Evolutionary conservation across 2,329 filamentous ascomycete genomes (phyloP), one percentile per base, ranked within the genome.

Genomic region (Fusarium goolgardi): DNA sequence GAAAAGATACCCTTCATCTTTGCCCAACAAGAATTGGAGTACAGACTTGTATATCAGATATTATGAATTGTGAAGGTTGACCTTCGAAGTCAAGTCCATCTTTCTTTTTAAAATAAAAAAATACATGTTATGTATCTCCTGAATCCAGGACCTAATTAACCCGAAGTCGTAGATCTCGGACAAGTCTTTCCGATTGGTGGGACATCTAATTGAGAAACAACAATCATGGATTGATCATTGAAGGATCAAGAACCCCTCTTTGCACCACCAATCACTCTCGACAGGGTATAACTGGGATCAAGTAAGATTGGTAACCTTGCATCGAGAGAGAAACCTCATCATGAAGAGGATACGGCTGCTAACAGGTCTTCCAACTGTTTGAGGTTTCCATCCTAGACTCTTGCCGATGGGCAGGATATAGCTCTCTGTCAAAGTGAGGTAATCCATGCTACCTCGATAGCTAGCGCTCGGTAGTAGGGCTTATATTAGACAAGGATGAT

Each of bases 101-200:
- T 6, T 18, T 9, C 2, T 3, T 23, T 18, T 7, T 20, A 0
- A 7, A 1, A 8, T 20, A 20, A 20, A 20, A n/a, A 13, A 11
- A 11, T 15, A 13, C 3, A 12, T 39, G 12, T 39, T 39, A 39
- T 39, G 21, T 39, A 13, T 21, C 12, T 39, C 4, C 12, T 21
- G 12, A 39, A 4, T 39, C 10, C 10, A 39, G n/a, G 11, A 39
- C n/a, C 35, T 21, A 39, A 21, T 63, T 63, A 50, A 63, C 60
- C 52, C 18, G 23, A 63, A 63, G 23, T 20, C 59, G 59, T 63
- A 63, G 63, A 37, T 50, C 37, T 39, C 60, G 59, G 60, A 63
- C 34, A 25, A 44, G 15, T 18, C 16, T 12, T 35, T 50, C 60
- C 60, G 51, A 63, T 63, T 63, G 60, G 60, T 63, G 60, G 59